phyloP scores from a whole-genome alignment of 2,329 filamentous ascomycete genomes.

The Huntiella decipiens region DNA sequence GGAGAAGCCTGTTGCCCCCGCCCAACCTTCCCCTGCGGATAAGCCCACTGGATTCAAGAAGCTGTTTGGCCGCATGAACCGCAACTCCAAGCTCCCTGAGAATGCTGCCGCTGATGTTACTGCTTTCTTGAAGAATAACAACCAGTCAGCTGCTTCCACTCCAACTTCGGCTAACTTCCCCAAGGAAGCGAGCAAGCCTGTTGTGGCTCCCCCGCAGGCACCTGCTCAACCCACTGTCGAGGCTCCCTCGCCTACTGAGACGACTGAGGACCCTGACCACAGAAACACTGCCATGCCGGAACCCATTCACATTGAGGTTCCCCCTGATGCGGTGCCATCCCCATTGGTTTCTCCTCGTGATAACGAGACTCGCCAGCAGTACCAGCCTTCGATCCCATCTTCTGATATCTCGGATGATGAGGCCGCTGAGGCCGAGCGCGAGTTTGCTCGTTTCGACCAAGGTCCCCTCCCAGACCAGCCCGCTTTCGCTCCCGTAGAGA shows the following conservation, averaged over 20 bases:
- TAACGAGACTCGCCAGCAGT: conserved; percentile 18
- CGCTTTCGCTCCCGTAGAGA: conserved; percentile 51
- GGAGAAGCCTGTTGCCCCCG: conserved; percentile 17
- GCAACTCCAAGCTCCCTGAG: conserved; percentile 35
- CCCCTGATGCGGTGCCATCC: conserved; percentile 7
- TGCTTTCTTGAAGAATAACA: conserved; percentile 26
- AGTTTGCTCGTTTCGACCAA: conserved; percentile 60
- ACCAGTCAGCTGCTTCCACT: conserved; percentile 15
- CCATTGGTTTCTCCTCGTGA: conserved; percentile 6
- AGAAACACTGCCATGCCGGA: neutral
- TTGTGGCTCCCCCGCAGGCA: conserved; percentile 11
- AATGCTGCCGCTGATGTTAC: conserved; percentile 32
- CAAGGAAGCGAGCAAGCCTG: conserved; percentile 12
- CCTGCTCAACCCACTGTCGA: neutral
- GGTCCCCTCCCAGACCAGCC: conserved; percentile 76
- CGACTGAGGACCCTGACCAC: conserved; percentile 1
- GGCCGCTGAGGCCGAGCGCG: conserved; percentile 36
- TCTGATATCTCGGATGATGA: conserved; percentile 41
- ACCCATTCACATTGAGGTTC: neutral
- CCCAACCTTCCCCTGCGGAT: conserved; percentile 8
- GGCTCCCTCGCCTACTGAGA: neutral
- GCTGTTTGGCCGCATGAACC: conserved; percentile 46
- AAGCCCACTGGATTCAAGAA: conserved; percentile 35
- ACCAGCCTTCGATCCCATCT: conserved; percentile 24
- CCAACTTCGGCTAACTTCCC: conserved; percentile 14